Conservation (phyloP, 2,329 filamentous ascomycete genomes). For the Paecilomyces variotii region DNA sequence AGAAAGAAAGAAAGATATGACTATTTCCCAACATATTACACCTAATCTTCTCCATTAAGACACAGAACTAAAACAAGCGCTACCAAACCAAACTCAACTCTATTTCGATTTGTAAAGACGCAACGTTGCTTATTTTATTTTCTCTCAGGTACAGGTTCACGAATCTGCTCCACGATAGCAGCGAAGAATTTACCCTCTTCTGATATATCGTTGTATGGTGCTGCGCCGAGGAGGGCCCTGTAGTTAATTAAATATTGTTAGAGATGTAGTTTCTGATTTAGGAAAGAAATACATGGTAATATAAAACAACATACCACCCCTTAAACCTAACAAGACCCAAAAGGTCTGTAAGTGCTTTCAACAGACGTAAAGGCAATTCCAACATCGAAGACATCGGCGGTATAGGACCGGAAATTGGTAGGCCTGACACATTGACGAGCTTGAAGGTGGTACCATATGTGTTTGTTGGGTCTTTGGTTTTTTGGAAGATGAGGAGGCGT, state of each 20-base stretch:
- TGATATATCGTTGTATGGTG: conserved; percentile 27
- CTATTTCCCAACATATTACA: too few species aligned
- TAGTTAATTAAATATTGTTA: not conserved
- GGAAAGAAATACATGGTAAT: too few species aligned
- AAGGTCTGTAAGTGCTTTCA: conserved; percentile 31
- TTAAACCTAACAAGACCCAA: conserved; percentile 32
- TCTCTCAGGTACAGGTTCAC: conserved; percentile 1
- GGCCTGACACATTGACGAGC: conserved; percentile 28
- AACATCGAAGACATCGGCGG: conserved; percentile 26
- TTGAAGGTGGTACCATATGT: conserved; percentile 20
- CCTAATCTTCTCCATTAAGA: too few species aligned
- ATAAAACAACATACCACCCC: conserved; percentile 22
- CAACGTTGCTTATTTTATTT: too few species aligned
- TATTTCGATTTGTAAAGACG: too few species aligned
- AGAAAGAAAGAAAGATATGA: too few species aligned
- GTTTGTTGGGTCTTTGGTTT: conserved; percentile 24
- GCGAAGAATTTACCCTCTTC: conserved; percentile 31
- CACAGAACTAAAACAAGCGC: too few species aligned
- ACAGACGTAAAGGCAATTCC: conserved; percentile 24
- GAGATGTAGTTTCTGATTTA: not conserved
- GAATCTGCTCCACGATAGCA: conserved; percentile 26
- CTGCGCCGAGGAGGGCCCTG: conserved; percentile 27
- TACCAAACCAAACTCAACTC: too few species aligned
- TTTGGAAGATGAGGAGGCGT: conserved; percentile 31
- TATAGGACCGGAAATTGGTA: conserved; percentile 26